phyloP scores from a whole-genome alignment of 192 early-diverging fungal genomes.

The Ambispora gerdemannii region DNA sequence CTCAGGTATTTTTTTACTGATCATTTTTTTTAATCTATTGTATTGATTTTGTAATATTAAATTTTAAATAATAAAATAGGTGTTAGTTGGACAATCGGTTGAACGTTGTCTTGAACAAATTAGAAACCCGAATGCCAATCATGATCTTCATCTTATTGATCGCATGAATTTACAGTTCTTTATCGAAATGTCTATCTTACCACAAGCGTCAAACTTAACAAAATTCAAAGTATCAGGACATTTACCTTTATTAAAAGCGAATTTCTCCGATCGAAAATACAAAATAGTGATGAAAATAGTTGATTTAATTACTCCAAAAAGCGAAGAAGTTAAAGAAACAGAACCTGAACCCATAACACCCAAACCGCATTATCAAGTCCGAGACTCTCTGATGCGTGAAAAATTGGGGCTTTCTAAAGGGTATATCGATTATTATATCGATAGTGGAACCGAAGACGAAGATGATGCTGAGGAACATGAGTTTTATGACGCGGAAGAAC shows the following conservation, averaged over 20 bases:
- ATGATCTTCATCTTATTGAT: slow-evolving; percentile 80
- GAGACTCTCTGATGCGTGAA: slow-evolving; percentile 27
- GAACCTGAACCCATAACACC: slow-evolving; percentile 7
- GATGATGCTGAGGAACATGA: slow-evolving; percentile 36
- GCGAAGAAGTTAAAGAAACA: slow-evolving; percentile 26
- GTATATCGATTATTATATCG: slow-evolving; percentile 25
- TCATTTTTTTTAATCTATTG: neutral
- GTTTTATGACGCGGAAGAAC: slow-evolving; percentile 57
- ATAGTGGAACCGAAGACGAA: slow-evolving; percentile 34
- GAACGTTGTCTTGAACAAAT: slow-evolving; percentile 69
- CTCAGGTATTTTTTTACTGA: slow-evolving; percentile 62
- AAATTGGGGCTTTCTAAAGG: slow-evolving; percentile 11
- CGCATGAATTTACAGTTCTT: slow-evolving; percentile 80
- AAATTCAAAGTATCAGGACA: slow-evolving; percentile 74
- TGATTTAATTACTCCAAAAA: slow-evolving; percentile 59
- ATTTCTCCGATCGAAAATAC: slow-evolving; percentile 94
- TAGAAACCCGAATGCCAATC: slow-evolving; percentile 48
- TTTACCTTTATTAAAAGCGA: slow-evolving; percentile 79
- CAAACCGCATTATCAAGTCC: slow-evolving; percentile 27
- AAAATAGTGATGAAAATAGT: slow-evolving; percentile 80
- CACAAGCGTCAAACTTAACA: slow-evolving; percentile 69
- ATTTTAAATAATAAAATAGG: slow-evolving; percentile 31
- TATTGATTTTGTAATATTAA: neutral
- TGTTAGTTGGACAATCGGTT: slow-evolving; percentile 74
- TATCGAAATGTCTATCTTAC: slow-evolving; percentile 82